Base-by-base conservation (phyloP, 2,329 filamentous ascomycete species). In the Clarireedia paspali region DNA sequence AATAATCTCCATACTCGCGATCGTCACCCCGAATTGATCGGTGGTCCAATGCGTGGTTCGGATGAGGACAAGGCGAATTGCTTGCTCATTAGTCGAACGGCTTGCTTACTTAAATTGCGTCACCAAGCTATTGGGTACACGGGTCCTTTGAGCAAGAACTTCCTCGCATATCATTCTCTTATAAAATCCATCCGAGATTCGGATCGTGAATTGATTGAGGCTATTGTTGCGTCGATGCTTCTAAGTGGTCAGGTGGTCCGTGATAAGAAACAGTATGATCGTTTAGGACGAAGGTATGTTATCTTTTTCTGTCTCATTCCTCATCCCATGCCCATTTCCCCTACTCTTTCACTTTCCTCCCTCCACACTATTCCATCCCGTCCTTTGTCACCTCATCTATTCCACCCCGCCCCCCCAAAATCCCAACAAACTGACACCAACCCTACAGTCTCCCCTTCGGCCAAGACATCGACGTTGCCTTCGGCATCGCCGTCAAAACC, bases 121-220 rank as follows among this genome's bases (percentile, higher is more conserved):
- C 94, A 99, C 70, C 82, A 89, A 64, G 79, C 81, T 3, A 91
- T 92, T 63, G 94, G 94, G 30, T 99, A 96, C 72, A 96, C 92
- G 2, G 94, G 94, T 0, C 92, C 94, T 1, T 79, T 99, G 1
- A 96, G 91, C 76, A 87, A 94, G 71, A 91, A 92, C 63, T 78
- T 96, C 52, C 78, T 99, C 44, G 85, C 84, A 26, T 99, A 91
- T 75, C 88, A 90, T 59, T 91, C 90, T 1, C 78, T 97, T 57
- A 84, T 90, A 42, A 86, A 86, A 2, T 83, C 88, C 42, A 85
- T 96, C 24, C 87, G 91, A 40, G 83, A 87, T 61, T 83, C 85
- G 36, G 78, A 95, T 61, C 83, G 94, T 48, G 91, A 95, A 69
- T 74, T 97, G 38, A 75, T 94, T 14, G 94, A 99, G 72, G 87